Evolutionary conservation across 176 grass and related monocot species (phyloP).

Genomic region (Alloteropsis semialata): DNA sequence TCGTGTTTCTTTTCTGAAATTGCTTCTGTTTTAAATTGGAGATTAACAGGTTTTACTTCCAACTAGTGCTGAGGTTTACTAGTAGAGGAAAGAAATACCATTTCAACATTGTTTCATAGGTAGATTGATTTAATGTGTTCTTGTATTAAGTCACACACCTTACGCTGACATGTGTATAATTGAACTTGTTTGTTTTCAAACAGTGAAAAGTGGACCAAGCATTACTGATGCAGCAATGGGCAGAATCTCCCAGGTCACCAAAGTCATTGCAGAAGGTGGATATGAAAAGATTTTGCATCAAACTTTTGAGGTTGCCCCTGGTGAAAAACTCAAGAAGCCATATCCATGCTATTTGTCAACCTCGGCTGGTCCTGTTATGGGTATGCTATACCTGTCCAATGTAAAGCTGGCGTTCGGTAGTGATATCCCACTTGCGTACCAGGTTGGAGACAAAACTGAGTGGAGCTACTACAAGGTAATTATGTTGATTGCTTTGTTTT

Average conservation of each 20-base stretch:
- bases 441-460: conserved; percentile 80
- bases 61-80: too few relatives aligned
- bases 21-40: too few relatives aligned
- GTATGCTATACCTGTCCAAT: conserved; percentile 88
- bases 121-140: not conserved
- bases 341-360: conserved; percentile 91
- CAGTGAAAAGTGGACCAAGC: conserved; percentile 99
- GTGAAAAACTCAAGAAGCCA: conserved; percentile 86
- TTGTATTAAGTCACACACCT: not conserved
- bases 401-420: conserved; percentile 90
- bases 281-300: conserved; percentile 98
- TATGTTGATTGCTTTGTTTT: conserved; percentile 5
- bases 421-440: conserved; percentile 85
- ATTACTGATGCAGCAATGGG: conserved; percentile 95
- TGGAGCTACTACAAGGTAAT: conserved; percentile 99
- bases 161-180: not conserved
- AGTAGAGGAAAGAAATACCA: not conserved
- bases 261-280: conserved; percentile 96
- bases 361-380: conserved; percentile 94
- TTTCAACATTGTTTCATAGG: not conserved
- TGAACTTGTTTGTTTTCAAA: conserved; percentile 17
- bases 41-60: too few relatives aligned
- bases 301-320: conserved; percentile 68
- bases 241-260: conserved; percentile 84
- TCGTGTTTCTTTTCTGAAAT: too few relatives aligned